Base-by-base conservation (phyloP, 177 flowering plant species). In the Vitis hybrid region DNA sequence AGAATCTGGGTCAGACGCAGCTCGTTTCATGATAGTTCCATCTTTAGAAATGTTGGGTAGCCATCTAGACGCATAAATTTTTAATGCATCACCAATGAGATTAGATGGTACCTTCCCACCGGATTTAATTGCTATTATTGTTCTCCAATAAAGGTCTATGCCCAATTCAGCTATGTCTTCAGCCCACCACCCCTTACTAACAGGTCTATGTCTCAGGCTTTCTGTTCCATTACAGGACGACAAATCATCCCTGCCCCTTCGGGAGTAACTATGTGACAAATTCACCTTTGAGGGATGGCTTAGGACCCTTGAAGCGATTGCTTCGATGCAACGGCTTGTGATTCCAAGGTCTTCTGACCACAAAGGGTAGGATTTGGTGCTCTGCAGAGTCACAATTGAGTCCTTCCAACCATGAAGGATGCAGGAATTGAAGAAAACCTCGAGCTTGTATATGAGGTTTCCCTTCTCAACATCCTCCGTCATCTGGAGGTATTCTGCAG, bases 391-490 rank as follows among this genome's bases (percentile, higher is more conserved):
- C 17, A 89, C 76, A 59, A 93, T 80, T 3, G 94, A 81, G 73
- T 95, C 99, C 73, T 80, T 90, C 98, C 98, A 95, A 1, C 99
- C 96, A 12, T 82, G 85, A 50, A 95, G 89, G 47, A 95, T 75
- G 82, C 97, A 93, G 3, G 97, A 94, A 68, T 71, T 86, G 65
- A 90, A 82, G 87, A 95, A 95, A 6, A 86, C 89, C 33, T 95
- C 97, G 17, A 95, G 78, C 77, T 95, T 95, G 82, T 80, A 82
- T 0, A 88, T 81, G 31, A 95, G 77, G 76, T 95, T 95, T 28
- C 98, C 99, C 73, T 89, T 90, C 86, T 95, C 98, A 4, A 85
- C 90, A 44, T 89, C 95, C 78, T 95, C 99, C 0, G 96, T 88
- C 99, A 95, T 95, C 80, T 87, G 87, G 18, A 95, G 85, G 65